A percentile compares a stretch with the other conserved stretches of the same genome.
Evolutionary conservation across 148 eudicot genomes (phyloP).

Genomic region (Diospyros lotus): DNA sequence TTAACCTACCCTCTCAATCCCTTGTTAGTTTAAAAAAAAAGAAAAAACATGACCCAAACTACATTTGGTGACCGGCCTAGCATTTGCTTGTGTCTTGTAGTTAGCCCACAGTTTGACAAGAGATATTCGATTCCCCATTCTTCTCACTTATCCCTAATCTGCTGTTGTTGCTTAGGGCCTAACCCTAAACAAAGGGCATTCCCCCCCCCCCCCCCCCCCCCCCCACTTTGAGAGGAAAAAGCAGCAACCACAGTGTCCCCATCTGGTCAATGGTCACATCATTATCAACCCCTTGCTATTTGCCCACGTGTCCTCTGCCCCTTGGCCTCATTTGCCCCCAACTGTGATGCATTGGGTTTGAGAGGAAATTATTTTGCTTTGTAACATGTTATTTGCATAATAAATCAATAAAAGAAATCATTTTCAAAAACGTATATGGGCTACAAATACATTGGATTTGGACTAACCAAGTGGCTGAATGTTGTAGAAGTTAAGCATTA

Average conservation of each 20-base stretch:
- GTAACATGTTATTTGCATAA: too few species aligned
- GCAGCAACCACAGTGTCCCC: neutral
- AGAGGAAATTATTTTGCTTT: too few species aligned
- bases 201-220: too few species aligned
- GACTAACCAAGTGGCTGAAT: too few species aligned
- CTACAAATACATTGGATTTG: too few species aligned
- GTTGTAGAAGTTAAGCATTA: too few species aligned
- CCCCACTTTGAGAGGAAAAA: neutral
- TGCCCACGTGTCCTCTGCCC: too few species aligned
- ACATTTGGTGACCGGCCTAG: neutral
- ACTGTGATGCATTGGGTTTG: too few species aligned
- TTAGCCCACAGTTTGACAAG: neutral
- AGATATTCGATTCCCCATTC: neutral
- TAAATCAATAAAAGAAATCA: too few species aligned
- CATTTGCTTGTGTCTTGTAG: neutral
- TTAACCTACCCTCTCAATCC: neutral
- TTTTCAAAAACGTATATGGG: too few species aligned
- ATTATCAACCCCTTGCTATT: slow-evolving; percentile 8
- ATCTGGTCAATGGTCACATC: slow-evolving; percentile 29
- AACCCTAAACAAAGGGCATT: neutral
- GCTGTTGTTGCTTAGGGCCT: neutral
- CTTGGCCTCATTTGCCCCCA: neutral
- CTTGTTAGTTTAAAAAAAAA: neutral
- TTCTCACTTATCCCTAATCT: neutral
- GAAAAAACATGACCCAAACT: neutral